phyloP scores from a whole-genome alignment of 192 early-diverging fungal genomes.

The Coemansia sp. region DNA sequence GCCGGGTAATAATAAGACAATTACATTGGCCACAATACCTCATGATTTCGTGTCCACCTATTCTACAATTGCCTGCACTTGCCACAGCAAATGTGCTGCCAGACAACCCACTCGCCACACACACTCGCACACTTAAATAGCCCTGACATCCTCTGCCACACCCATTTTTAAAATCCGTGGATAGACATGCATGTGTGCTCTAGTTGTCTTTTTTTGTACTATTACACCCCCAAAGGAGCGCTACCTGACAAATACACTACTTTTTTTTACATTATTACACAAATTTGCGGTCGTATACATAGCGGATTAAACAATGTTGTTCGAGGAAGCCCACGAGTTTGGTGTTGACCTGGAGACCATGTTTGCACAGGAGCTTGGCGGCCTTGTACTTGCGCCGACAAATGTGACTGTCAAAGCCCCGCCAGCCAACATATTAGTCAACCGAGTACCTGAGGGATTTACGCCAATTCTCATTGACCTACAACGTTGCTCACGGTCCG shows the following conservation, averaged over 20 bases:
- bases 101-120: slow-evolving; percentile 1
- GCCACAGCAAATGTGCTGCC: background rate
- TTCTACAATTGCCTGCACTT: background rate
- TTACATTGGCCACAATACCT: background rate
- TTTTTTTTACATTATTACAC: background rate
- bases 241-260: background rate
- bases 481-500: slow-evolving; percentile 34
- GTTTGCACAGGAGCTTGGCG: slow-evolving; percentile 38
- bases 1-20: background rate
- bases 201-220: background rate
- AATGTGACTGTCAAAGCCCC: slow-evolving; percentile 16
- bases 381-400: slow-evolving; percentile 28
- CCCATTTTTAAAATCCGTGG: background rate
- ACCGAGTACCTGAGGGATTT: slow-evolving; percentile 41
- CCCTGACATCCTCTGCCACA: background rate
- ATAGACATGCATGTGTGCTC: background rate
- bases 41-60: background rate
- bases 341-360: slow-evolving; percentile 27
- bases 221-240: background rate
- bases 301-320: slow-evolving; percentile 17
- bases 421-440: slow-evolving; percentile 34
- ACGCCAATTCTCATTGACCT: slow-evolving; percentile 44
- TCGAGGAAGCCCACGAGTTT: slow-evolving; percentile 25
- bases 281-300: background rate
- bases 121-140: background rate